Evolutionary conservation across 192 early-diverging fungal genomes (phyloP), one percentile per base, ranked within the genome.

Genomic region (Coemansia sp.): DNA sequence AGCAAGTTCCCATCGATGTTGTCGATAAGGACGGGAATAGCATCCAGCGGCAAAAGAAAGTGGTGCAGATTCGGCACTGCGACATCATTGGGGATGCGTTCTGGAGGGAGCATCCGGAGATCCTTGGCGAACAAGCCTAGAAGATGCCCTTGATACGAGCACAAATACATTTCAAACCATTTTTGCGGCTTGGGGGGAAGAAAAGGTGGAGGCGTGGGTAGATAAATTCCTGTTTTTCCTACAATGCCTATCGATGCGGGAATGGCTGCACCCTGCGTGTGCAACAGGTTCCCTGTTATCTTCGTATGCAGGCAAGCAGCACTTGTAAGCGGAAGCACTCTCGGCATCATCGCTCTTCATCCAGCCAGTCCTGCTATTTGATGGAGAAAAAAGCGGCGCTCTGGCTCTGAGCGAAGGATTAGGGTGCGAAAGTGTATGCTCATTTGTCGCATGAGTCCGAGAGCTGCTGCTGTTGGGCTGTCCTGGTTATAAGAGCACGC

Each of bases 51-150:
- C 83, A 75, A 66, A 93, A 89, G 55, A 81, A 70, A 18, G 72
- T 88, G 18, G 85, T 90, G 16, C 73, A 33, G 47, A 78, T 71
- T 36, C 67, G 86, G 20, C 84, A 92, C 70, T 89, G 87, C 38
- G 93, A 95, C 70, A 91, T 95, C 57, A 93, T 95, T 76, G 76
- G 84, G 44, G 85, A 91, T 16, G 79, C 76, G 65, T 95, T 95
- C 70, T 95, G 93, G 93, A 75, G 86, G 12, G 71, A 86, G 18
- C 77, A 86, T 22, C 82, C 85, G 10, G 75, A 84, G 65, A 73
- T 88, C 40, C 73, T 85, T 20, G 22, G 63, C 24, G 66, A 34
- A 20, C 5, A 54, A 3, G 34, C n/a, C 11, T 24, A 34, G 57
- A 18, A 15, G 24, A 51, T 2, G 49, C 49, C 49, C 49, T 51